Evolutionary conservation across 1,139 yeast species (phyloP).

Genomic region (Blastobotrys aristatus): DNA sequence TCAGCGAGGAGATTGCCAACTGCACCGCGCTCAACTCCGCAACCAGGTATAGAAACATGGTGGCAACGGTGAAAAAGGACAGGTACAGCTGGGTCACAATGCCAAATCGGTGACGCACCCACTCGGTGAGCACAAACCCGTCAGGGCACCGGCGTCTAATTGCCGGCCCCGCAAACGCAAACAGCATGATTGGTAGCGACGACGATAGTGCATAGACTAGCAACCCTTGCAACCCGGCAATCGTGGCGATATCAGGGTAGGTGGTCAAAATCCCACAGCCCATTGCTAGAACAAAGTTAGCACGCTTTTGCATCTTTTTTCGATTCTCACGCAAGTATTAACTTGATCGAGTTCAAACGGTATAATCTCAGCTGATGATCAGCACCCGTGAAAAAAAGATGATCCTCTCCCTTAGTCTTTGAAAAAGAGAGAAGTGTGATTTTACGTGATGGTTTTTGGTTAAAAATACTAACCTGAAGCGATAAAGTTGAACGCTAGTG

Average conservation of each 20-base stretch:
- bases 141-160: constrained; percentile 77
- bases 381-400: constrained; percentile 10
- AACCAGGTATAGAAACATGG: constrained; percentile 83
- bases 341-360: constrained; percentile 87
- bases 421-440: too few species aligned
- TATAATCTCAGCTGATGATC: constrained; percentile 58
- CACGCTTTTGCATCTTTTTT: background rate
- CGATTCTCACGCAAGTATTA: constrained; percentile 82
- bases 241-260: constrained; percentile 79
- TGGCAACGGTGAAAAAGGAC: constrained; percentile 76
- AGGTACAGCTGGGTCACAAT: constrained; percentile 64
- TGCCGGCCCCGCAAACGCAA: constrained; percentile 77
- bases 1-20: constrained; percentile 67
- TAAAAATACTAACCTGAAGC: constrained; percentile 74
- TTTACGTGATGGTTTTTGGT: too few species aligned
- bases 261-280: constrained; percentile 89
- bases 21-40: constrained; percentile 81
- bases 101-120: constrained; percentile 85
- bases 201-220: constrained; percentile 79
- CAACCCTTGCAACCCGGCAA: constrained; percentile 83
- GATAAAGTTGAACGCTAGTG: constrained; percentile 75
- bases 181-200: constrained; percentile 75
- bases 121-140: constrained; percentile 90
- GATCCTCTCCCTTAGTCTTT: too few species aligned
- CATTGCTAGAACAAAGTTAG: constrained; percentile 48